A percentile compares a stretch with the other conserved stretches of the same genome.
Conservation (phyloP, 179 eudicot genomes). For the Heliamphora pulchella region DNA sequence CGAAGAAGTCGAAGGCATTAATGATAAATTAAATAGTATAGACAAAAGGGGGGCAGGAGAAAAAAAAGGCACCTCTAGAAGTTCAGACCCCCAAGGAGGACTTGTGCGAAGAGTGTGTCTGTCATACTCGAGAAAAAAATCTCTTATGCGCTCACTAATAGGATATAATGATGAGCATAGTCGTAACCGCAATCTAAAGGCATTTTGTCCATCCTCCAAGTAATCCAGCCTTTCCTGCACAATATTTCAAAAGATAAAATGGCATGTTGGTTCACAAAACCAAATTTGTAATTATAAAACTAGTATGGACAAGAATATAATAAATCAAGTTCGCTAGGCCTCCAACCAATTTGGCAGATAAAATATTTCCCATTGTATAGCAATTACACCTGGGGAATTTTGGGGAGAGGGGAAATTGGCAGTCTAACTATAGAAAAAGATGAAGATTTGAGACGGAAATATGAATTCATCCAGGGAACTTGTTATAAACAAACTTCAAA, state of each 20-base stretch:
- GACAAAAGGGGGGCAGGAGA: neutral
- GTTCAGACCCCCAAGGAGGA: constrained; percentile 99
- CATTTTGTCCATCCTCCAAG: constrained; percentile 93
- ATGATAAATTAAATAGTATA: neutral
- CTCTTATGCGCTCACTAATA: constrained; percentile 87
- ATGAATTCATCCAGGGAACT: neutral
- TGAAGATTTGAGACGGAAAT: neutral
- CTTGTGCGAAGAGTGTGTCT: constrained; percentile 95
- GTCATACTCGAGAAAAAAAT: constrained; percentile 96
- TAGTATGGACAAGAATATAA: neutral
- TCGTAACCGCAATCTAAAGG: constrained; percentile 72
- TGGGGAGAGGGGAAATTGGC: neutral
- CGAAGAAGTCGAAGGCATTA: neutral
- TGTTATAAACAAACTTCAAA: neutral
- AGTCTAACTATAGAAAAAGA: neutral
- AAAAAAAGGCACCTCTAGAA: constrained; percentile 74
- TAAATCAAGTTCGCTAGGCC: neutral
- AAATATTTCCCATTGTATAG: neutral
- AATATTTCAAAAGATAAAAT: constrained; percentile 14
- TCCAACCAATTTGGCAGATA: neutral
- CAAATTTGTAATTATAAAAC: neutral
- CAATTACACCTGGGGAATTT: neutral
- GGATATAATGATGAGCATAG: constrained; percentile 93
- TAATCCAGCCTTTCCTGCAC: constrained; percentile 83
- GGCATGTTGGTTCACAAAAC: constrained; percentile 15